phyloP scores from a whole-genome alignment of 2,329 filamentous ascomycete genomes.

The Exophiala sp. region DNA sequence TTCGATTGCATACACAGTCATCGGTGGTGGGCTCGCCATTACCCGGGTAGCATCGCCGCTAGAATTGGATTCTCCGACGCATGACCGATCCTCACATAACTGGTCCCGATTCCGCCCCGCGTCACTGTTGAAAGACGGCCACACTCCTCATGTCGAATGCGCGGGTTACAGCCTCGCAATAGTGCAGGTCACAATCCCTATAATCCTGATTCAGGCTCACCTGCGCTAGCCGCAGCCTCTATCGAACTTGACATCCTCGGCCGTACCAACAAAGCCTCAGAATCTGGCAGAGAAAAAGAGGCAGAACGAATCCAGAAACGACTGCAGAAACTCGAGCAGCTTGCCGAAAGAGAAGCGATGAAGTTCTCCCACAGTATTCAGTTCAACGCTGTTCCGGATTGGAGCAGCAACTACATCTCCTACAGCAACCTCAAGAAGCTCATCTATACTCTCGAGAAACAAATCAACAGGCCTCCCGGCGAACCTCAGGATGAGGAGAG shows the following conservation, averaged over 20 bases:
- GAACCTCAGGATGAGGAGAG: constrained; percentile 70
- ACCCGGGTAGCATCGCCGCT: too few species aligned
- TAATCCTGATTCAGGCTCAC: background rate
- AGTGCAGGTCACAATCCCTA: background rate
- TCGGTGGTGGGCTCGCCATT: too few species aligned
- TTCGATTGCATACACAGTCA: too few species aligned
- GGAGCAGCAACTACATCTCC: constrained; percentile 96
- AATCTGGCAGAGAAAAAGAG: background rate
- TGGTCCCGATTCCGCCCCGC: too few species aligned
- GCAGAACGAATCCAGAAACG: constrained; percentile 19
- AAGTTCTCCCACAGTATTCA: constrained; percentile 99
- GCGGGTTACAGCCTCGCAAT: constrained; percentile 16
- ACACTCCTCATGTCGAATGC: constrained; percentile 21
- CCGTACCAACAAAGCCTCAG: background rate
- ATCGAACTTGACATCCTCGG: constrained; percentile 22
- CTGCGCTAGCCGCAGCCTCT: constrained; percentile 6
- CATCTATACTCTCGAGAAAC: constrained; percentile 93
- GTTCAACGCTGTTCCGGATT: constrained; percentile 99
- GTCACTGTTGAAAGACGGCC: background rate
- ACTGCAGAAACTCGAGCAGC: constrained; percentile 24
- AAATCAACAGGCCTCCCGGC: constrained; percentile 59
- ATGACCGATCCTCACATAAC: too few species aligned
- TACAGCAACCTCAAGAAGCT: constrained; percentile 99
- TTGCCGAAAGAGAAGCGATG: constrained; percentile 55
- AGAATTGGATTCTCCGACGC: too few species aligned